Conservation (phyloP, 2,329 filamentous ascomycete genomes). For the Mycosphaerelloides madeirae region DNA sequence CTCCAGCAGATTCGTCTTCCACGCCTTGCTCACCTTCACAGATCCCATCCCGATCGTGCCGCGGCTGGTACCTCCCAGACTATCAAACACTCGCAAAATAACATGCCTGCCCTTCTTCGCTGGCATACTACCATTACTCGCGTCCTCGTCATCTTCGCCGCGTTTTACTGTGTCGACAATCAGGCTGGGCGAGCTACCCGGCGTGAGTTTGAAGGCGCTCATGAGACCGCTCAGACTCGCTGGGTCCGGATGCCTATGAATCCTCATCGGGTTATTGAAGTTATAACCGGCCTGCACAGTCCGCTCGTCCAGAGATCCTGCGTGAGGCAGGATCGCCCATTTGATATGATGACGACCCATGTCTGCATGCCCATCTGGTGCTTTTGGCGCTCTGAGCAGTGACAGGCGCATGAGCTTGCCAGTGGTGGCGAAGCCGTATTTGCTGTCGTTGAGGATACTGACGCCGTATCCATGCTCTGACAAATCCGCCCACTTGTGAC, state of each 20-base stretch:
- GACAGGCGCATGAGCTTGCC: slow-evolving; percentile 87
- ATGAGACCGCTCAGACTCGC: slow-evolving; percentile 29
- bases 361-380: slow-evolving; percentile 87
- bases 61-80: slow-evolving; percentile 72
- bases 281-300: slow-evolving; percentile 82
- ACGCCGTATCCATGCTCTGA: slow-evolving; percentile 86
- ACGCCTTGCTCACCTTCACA: slow-evolving; percentile 69
- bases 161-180: slow-evolving; percentile 89
- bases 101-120: slow-evolving; percentile 64
- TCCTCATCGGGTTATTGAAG: slow-evolving; percentile 76
- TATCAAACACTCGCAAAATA: slow-evolving; percentile 82
- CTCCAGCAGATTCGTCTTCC: slow-evolving; percentile 82
- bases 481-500: slow-evolving; percentile 88
- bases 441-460: slow-evolving; percentile 88
- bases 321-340: slow-evolving; percentile 86
- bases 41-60: slow-evolving; percentile 62
- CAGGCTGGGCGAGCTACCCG: slow-evolving; percentile 40
- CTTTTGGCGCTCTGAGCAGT: slow-evolving; percentile 81
- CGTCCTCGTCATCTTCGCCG: slow-evolving; percentile 56
- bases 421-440: slow-evolving; percentile 89
- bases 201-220: slow-evolving; percentile 60
- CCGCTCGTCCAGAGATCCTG: slow-evolving; percentile 62
- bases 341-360: slow-evolving; percentile 80
- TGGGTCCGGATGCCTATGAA: slow-evolving; percentile 42
- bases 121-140: slow-evolving; percentile 53